Conservation (phyloP, 305 asterid species). For the Rubia peregrina region DNA sequence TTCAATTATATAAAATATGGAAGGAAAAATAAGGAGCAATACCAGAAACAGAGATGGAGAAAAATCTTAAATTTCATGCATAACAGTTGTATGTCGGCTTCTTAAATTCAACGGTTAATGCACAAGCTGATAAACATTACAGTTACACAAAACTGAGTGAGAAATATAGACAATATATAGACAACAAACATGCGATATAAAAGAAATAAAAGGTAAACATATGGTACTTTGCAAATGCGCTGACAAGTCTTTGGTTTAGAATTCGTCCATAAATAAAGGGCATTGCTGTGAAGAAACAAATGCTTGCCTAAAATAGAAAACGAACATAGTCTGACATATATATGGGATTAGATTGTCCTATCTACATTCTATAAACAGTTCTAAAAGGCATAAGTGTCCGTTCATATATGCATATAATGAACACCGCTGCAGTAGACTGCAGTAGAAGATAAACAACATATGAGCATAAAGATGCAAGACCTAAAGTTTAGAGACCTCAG, state of each 20-base stretch:
- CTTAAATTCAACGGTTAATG: not conserved
- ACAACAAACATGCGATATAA: slow-evolving; percentile 71
- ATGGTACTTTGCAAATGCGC: slow-evolving; percentile 81
- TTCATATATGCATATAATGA: not conserved
- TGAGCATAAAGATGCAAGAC: not conserved
- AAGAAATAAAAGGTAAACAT: slow-evolving; percentile 97
- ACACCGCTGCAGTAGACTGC: not conserved
- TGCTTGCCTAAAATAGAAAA: slow-evolving; percentile 49
- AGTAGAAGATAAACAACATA: not conserved
- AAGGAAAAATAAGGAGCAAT: too few species aligned
- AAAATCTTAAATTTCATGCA: not conserved
- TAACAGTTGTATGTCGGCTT: not conserved
- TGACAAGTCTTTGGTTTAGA: slow-evolving; percentile 90
- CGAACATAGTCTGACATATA: slow-evolving; percentile 17
- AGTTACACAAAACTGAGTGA: slow-evolving; percentile 2
- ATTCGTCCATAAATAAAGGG: slow-evolving; percentile 93
- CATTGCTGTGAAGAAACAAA: slow-evolving; percentile 95
- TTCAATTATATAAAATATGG: too few species aligned
- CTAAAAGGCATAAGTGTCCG: slow-evolving; percentile 23
- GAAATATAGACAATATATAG: slow-evolving; percentile 14
- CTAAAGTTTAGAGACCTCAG: not conserved
- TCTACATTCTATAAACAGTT: not conserved
- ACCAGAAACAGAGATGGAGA: too few species aligned
- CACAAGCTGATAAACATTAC: slow-evolving; percentile 4
- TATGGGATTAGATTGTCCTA: not conserved